phyloP scores from a whole-genome alignment of 352 stramenopile species.

The Blastocystis sp. region DNA sequence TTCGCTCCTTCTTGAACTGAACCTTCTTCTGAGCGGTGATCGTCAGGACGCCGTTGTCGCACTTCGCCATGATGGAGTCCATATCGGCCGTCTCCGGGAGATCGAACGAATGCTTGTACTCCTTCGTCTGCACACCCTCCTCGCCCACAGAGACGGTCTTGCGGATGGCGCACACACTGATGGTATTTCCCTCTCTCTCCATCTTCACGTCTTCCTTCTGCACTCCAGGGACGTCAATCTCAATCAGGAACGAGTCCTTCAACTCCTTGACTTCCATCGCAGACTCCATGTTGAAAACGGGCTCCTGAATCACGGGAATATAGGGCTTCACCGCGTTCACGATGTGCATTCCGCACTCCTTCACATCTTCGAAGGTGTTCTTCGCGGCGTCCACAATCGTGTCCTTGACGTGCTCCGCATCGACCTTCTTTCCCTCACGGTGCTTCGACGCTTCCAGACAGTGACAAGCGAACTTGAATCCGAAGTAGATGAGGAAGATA shows the following conservation, averaged over 20 bases:
- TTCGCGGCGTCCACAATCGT: neutral
- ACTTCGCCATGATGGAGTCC: neutral
- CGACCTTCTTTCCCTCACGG: neutral
- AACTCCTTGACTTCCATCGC: neutral
- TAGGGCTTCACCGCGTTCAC: neutral
- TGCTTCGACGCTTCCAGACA: neutral
- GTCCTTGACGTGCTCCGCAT: neutral
- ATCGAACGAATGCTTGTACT: neutral
- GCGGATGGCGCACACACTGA: neutral
- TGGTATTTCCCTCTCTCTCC: neutral
- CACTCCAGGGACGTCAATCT: conserved; percentile 6
- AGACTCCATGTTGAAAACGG: neutral
- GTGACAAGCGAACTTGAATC: neutral
- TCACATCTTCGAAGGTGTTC: neutral
- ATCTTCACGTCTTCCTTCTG: conserved; percentile 10
- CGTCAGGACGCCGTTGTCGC: conserved; percentile 12
- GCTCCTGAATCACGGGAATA: neutral
- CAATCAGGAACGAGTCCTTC: neutral
- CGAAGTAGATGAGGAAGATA: neutral
- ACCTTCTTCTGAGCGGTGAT: conserved; percentile 4
- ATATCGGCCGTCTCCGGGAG: neutral
- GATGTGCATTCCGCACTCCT: neutral
- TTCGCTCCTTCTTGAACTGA: neutral
- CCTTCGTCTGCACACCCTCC: neutral
- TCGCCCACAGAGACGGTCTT: neutral